Evolutionary conservation across 768 basidiomycete genomes (phyloP), one percentile per base, ranked within the genome.

Genomic region (Harrya chromipes): DNA sequence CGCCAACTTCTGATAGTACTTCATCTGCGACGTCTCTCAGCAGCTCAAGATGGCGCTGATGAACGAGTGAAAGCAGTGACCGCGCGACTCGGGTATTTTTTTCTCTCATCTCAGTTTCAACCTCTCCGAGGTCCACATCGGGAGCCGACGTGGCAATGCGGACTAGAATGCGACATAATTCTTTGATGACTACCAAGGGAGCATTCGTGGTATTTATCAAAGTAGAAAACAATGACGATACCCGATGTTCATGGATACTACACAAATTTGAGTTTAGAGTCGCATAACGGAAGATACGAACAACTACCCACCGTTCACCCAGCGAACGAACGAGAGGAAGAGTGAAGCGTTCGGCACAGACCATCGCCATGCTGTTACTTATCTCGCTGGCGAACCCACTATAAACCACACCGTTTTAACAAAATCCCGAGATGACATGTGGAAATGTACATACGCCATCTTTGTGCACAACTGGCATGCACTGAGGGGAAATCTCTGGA

Each of bases 41-140:
- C 3, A 78, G 54, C 0, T 69, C 58, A 0, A 84, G 78, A 57
- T 87, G 73, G 17, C 86, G 81, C 56, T 90, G 90, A 45, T 86
- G 79, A 11, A 91, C 64, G 21, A 72, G 69, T 9, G 76, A 72
- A 33, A 93, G 71, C 0, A 89, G 59, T 11, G 64, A 56, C 4
- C 68, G 64, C 24, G 62, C 64, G 10, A 34, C 52, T 12, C 46
- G 43, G 34, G 37, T 21, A 0, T 16, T 49, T 17, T 58, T 35
- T 9, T 53, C 55, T 38, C 40, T 52, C 11, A 12, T 48, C 24
- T 47, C 55, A 8, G n/a, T 16, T 31, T 53, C 46, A 8, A 23
- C 21, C 13, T 34, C 23, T 10, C 16, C 57, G 33, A 36, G 38
- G 24, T 52, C 29, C 0, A 17, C 40, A 19, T 51, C 36, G 7